These are phyloP conservation scores for Backusella westeae DNA, from an alignment of 192 early-diverging fungal genomes.

Conservation along the genomic window DNA sequence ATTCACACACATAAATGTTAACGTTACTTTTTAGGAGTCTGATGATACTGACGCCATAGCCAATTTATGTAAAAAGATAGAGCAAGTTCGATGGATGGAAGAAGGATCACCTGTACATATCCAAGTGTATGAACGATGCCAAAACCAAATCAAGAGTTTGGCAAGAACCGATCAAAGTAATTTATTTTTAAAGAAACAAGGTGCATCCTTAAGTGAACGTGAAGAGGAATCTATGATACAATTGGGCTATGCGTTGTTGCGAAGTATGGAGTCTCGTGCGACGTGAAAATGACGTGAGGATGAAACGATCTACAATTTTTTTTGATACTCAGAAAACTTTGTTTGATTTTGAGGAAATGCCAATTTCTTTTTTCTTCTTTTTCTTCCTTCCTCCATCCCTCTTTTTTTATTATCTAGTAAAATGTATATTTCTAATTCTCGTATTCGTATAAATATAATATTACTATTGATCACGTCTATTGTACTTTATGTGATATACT, in stretches of 20 bases:
- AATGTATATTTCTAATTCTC: neutral
- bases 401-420: neutral
- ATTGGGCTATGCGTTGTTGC: constrained; percentile 14
- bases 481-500: neutral
- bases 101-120: neutral
- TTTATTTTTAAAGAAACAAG: constrained; percentile 14
- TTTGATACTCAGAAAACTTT: constrained; percentile 2
- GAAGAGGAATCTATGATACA: constrained; percentile 18
- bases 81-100: constrained; percentile 9
- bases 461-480: neutral
- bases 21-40: neutral
- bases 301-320: neutral
- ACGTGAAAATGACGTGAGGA: neutral
- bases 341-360: neutral
- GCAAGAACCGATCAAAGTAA: neutral
- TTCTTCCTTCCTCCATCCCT: neutral
- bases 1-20: neutral
- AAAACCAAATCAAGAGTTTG: constrained; percentile 7
- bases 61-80: constrained; percentile 5
- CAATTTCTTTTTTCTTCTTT: neutral
- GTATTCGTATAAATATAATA: neutral
- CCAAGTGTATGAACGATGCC: constrained; percentile 11
- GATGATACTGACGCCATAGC: constrained; percentile 9
- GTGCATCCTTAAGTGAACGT: neutral
- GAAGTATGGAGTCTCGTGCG: constrained; percentile 4